Conservation (phyloP, 345 rosid species). For the Dipteronia dyeriana region DNA sequence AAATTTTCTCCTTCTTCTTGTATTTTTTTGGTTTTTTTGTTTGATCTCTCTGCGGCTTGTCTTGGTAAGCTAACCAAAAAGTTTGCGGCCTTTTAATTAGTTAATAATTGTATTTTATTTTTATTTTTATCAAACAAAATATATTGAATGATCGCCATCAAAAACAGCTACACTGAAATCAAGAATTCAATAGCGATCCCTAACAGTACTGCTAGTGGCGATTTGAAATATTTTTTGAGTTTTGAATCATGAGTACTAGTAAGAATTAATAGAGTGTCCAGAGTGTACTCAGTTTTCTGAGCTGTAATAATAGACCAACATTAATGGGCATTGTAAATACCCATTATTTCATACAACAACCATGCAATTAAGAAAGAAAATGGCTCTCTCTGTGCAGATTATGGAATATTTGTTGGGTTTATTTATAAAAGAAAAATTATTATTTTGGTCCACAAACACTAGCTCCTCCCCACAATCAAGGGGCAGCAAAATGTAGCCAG, state of each 20-base stretch:
- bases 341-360: conserved; percentile 26
- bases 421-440: too few relatives aligned
- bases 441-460: conserved; percentile 5
- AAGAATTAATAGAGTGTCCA: too few relatives aligned
- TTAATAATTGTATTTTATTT: not conserved
- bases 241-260: too few relatives aligned
- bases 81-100: not conserved
- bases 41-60: not conserved
- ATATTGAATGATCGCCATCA: not conserved
- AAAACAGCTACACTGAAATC: conserved; percentile 21
- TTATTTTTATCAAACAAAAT: not conserved
- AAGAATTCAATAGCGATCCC: not conserved
- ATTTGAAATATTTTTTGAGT: too few relatives aligned
- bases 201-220: too few relatives aligned
- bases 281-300: not conserved
- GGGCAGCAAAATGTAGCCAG: not conserved
- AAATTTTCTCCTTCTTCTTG: not conserved
- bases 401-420: conserved; percentile 10
- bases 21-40: too few relatives aligned
- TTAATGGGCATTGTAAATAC: conserved; percentile 14
- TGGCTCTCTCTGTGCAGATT: not conserved
- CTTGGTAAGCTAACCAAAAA: not conserved
- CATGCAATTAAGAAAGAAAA: conserved; percentile 19
- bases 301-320: not conserved
- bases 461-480: not conserved